phyloP scores from a whole-genome alignment of 2,329 filamentous ascomycete genomes.

The Fusarium sp. region DNA sequence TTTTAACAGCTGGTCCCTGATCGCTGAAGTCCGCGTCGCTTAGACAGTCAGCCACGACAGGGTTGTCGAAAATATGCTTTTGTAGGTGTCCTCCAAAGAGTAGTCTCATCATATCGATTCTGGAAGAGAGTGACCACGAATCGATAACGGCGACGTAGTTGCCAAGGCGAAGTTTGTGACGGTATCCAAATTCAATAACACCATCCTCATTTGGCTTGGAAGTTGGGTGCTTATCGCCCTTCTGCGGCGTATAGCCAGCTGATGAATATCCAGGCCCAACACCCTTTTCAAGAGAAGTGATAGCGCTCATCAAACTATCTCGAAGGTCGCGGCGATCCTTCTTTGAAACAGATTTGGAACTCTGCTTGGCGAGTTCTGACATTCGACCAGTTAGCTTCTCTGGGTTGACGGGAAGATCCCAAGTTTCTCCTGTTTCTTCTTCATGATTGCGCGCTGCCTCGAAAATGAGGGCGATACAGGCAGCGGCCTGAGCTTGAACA shows the following conservation, averaged over 20 bases:
- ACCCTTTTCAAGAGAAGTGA: conserved; percentile 66
- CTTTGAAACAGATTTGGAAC: conserved; percentile 63
- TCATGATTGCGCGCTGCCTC: conserved; percentile 72
- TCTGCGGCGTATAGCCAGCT: conserved; percentile 55
- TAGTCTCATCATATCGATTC: conserved; percentile 62
- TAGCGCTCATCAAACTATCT: conserved; percentile 62
- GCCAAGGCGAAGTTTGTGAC: conserved; percentile 63
- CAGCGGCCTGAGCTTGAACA: conserved; percentile 82
- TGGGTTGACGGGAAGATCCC: conserved; percentile 64
- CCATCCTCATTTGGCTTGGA: conserved; percentile 58
- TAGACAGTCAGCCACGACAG: conserved; percentile 54
- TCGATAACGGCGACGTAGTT: conserved; percentile 61
- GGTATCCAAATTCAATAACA: conserved; percentile 64
- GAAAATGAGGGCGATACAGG: conserved; percentile 85
- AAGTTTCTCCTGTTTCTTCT: conserved; percentile 61
- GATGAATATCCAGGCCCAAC: conserved; percentile 68
- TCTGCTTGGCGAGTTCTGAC: conserved; percentile 60
- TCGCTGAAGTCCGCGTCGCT: conserved; percentile 53
- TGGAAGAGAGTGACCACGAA: conserved; percentile 63
- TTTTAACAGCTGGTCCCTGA: conserved; percentile 36
- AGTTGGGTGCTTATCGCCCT: conserved; percentile 57
- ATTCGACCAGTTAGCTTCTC: conserved; percentile 62
- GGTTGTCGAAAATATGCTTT: conserved; percentile 55
- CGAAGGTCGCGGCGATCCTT: conserved; percentile 62
- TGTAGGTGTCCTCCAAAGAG: conserved; percentile 61